Evolutionary conservation across 805 yeast genomes (phyloP), one percentile per base, ranked within the genome.

Genomic region (Candida michaelii): DNA sequence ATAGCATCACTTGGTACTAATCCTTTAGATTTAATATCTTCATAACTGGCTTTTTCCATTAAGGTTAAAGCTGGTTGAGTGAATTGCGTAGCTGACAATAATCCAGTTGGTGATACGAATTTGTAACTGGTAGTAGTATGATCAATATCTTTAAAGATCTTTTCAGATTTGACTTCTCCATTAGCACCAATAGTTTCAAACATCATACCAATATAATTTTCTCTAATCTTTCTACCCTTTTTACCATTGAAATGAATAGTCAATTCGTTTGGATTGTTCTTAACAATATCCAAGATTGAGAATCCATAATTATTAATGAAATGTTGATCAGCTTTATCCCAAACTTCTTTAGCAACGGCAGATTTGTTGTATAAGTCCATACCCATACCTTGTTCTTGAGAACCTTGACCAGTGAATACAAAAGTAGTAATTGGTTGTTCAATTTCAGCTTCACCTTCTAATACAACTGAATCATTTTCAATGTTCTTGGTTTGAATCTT

Each of bases 301-400:
- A 93, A 93, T 44, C 99, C 99, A 60, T 93, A 93, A 65, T 91
- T 90, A 60, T 81, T 75, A 62, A 89, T 76, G 75, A 95, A 93
- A 69, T 95, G 99, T 45, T 68, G 65, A 65, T 93, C 99, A 48
- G 99, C 99, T 64, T 89, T 85, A 66, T 93, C 98, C 99, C 99
- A 93, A 49, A 93, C 97, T 50, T 80, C 81, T 59, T 82, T 82
- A 41, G 99, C 99, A 64, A 93, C 97, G 23, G 80, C 89, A 39
- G 96, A 86, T 31, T 85, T 77, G 52, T 82, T 83, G 69, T 93
- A 93, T 63, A 93, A 79, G 67, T 93, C 99, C 99, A 93, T 93
- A 77, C 99, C 99, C 99, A 93, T 93, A 65, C 97, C 97, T 75
- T 95, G 99, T 69, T 95, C 99, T 72, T 93, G 99, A 47, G 99